Base-by-base conservation (phyloP, 83 land plant species). In the Diphasiastrum complanatum region DNA sequence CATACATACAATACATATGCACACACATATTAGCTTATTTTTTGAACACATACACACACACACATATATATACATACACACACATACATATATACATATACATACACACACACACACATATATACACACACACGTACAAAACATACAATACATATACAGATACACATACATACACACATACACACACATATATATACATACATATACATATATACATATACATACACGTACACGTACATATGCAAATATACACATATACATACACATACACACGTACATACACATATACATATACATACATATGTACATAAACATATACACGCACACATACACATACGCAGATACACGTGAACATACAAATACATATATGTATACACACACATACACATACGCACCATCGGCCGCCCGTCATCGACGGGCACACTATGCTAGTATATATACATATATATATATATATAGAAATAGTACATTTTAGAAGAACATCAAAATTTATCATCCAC, bases 21-120 rank as follows among this genome's bases (percentile, higher is more conserved):
- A 30, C 57, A 30, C 12, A 30, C 28, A 30, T 11, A 30, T 29
- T 16, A 4, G 28, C 33, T 16, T 22, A 53, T 29, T n/a, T n/a
- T n/a, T n/a, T n/a, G n/a, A n/a, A 53, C 12, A 53, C 33, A 53
- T 22, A 53, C 49, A 47, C 11, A 53, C 57, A 53, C 5, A 53
- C 57, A 53, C 12, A 53, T 50, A 6, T 5, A 50, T 6, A 5
- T 14, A 20, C 12, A 50, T 8, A 50, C 22, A 8, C 10, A 14
- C 22, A 8, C 22, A 14, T 50, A 50, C 22, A 20, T 22, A 26
- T 29, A 22, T 8, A 40, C 43, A 8, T 40, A 16, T 8, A 8
- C 16, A 40, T 40, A 40, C 43, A 8, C 43, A 16, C 43, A 40
- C 57, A 53, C 28, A 22, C 57, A 29, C 28, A 10, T 25, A 10